Evolutionary conservation across 768 basidiomycete species (phyloP).

Genomic region (Thelephora aurantiotincta): DNA sequence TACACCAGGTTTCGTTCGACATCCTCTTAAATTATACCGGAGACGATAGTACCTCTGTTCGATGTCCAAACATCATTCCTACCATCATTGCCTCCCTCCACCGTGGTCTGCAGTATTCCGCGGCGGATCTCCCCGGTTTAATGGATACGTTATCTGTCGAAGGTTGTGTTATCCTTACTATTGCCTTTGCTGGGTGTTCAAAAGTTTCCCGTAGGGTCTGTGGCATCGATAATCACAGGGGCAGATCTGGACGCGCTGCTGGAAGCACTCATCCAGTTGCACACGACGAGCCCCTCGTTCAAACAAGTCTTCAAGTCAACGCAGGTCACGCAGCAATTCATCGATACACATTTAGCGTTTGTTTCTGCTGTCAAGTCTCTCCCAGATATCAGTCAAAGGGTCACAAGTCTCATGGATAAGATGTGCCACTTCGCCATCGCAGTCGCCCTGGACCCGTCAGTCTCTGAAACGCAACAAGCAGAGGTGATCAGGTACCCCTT

Average conservation of each 20-base stretch:
- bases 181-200: too few relatives aligned
- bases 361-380: constrained; percentile 26
- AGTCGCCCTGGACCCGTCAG: constrained; percentile 48
- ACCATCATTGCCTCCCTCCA: constrained; percentile 60
- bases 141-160: too few relatives aligned
- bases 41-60: constrained; percentile 19
- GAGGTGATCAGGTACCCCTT: constrained; percentile 30
- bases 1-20: constrained; percentile 58
- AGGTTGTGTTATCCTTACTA: too few relatives aligned
- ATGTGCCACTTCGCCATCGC: constrained; percentile 55
- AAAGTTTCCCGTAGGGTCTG: too few relatives aligned
- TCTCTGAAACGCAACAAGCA: constrained; percentile 52
- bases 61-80: constrained; percentile 58
- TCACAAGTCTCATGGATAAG: constrained; percentile 51
- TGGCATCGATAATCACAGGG: constrained; percentile 9
- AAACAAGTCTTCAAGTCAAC: constrained; percentile 63
- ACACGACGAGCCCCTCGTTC: constrained; percentile 50
- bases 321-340: constrained; percentile 49
- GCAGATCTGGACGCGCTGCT: constrained; percentile 44
- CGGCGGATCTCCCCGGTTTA: not conserved
- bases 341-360: constrained; percentile 49
- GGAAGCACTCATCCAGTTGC: constrained; percentile 56
- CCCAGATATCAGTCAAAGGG: constrained; percentile 25
- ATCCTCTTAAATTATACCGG: constrained; percentile 38
- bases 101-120: constrained; percentile 25